phyloP scores from a whole-genome alignment of 176 grass and related monocot genomes.

The Microstegium vimineum region DNA sequence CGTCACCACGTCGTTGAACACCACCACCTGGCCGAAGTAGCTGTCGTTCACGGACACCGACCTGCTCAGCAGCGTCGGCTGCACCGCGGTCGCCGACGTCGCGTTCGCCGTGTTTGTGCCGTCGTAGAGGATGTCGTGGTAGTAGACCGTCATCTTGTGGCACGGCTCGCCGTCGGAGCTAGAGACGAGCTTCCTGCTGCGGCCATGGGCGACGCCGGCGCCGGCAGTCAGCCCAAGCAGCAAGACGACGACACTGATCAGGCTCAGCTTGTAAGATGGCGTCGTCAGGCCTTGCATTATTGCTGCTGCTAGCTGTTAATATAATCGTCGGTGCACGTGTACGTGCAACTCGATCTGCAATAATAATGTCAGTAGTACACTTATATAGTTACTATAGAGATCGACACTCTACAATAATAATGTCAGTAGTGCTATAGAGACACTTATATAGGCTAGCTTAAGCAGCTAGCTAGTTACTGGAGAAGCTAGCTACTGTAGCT shows the following conservation, averaged over 20 bases:
- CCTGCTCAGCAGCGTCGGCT: conserved; percentile 19
- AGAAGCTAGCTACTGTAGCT: too few species aligned
- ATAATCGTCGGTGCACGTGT: neutral
- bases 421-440: neutral
- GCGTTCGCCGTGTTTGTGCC: conserved; percentile 29
- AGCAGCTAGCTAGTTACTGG: too few species aligned
- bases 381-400: too few species aligned
- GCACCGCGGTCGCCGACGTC: neutral
- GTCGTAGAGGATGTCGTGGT: conserved; percentile 42
- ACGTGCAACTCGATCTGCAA: neutral
- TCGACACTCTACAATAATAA: neutral
- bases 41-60: neutral
- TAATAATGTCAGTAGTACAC: neutral
- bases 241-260: neutral
- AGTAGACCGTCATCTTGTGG: conserved; percentile 27
- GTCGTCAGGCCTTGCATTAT: conserved; percentile 7
- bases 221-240: neutral
- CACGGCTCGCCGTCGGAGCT: conserved; percentile 14
- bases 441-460: too few species aligned
- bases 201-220: neutral
- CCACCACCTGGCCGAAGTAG: conserved; percentile 34
- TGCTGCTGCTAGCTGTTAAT: neutral
- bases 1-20: conserved; percentile 39
- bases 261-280: neutral
- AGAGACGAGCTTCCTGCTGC: neutral